Evolutionary conservation across 2,329 filamentous ascomycete species (phyloP), one percentile per base, ranked within the genome.

Genomic region (Akanthomyces lecanii): DNA sequence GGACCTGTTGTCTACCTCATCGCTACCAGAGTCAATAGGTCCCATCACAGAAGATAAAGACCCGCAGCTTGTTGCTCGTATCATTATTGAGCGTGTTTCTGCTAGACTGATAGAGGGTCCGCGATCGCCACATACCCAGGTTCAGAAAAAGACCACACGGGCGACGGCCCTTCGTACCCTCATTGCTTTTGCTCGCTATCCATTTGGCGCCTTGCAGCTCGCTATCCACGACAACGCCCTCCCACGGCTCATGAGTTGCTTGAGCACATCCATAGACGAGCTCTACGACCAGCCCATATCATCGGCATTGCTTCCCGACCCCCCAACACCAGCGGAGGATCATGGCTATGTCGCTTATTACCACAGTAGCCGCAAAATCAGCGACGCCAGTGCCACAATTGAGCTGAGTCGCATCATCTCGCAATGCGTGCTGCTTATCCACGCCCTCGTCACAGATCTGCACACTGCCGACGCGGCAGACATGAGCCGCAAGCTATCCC

Each of bases 201-300:
- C 81, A 0, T 85, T 89, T 69, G 89, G 89, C 10, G 82, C 84
- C 1, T 72, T 79, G 28, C 84, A 89, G 52, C 81, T 97, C 10
- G 89, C 89, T 0, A 77, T 78, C 5, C 89, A 95, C 72, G 82
- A 83, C 3, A 84, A 83, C 47, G 86, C 87, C 14, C 85, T 96
- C 18, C 91, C 90, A 1, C 85, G 91, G 3, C 77, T 97, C 0
- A 87, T 96, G 30, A 84, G 86, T 30, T 85, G 89, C 4, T 72
- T 85, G 16, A 79, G 77, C 57, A 77, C 74, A 51, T 85, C 93
- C 58, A 88, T 95, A 64, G 89, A 92, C 66, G 86, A 89, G 66
- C 77, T 97, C 23, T 90, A 92, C 71, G 83, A 89, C 64, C 74
- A 84, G 14, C 70, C 74, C 2, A 72, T 84, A 16, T 77, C 66